Conservation (phyloP, 176 grass and related monocot genomes). For the Rhynchospora pubera region DNA sequence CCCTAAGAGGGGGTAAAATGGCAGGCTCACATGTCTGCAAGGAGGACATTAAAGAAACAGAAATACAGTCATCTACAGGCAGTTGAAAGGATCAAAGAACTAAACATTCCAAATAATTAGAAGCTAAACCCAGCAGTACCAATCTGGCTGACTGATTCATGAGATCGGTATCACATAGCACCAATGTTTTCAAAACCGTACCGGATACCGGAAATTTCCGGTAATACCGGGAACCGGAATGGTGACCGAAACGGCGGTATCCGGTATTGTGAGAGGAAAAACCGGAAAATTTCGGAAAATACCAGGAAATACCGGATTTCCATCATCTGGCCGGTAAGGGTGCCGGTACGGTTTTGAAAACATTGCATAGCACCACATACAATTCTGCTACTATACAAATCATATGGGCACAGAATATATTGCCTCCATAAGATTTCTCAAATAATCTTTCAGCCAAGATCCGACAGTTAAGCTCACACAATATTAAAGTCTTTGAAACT, state of each 20-base stretch:
- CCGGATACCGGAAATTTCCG: too few relatives aligned
- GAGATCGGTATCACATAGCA: neutral
- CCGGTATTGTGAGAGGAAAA: too few relatives aligned
- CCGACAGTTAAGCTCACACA: neutral
- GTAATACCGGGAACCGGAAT: too few relatives aligned
- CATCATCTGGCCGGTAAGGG: too few relatives aligned
- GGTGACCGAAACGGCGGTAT: too few relatives aligned
- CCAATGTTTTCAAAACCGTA: too few relatives aligned
- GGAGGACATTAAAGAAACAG: neutral
- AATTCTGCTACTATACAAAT: neutral
- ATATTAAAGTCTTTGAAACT: neutral
- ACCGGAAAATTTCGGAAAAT: too few relatives aligned
- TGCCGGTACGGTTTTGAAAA: too few relatives aligned
- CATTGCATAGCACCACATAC: neutral
- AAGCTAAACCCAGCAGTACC: neutral
- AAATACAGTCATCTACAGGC: neutral
- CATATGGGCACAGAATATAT: neutral
- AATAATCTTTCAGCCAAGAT: neutral
- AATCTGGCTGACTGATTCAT: neutral
- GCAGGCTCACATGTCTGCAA: conserved; percentile 59
- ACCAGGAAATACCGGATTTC: too few relatives aligned
- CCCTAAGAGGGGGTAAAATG: conserved; percentile 76
- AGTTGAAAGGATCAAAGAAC: neutral
- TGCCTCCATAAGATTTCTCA: neutral
- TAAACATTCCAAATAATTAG: neutral